These are phyloP conservation scores for Chenopodium formosanum DNA, from an alignment of 148 eudicot genomes.

Conservation along the genomic window DNA sequence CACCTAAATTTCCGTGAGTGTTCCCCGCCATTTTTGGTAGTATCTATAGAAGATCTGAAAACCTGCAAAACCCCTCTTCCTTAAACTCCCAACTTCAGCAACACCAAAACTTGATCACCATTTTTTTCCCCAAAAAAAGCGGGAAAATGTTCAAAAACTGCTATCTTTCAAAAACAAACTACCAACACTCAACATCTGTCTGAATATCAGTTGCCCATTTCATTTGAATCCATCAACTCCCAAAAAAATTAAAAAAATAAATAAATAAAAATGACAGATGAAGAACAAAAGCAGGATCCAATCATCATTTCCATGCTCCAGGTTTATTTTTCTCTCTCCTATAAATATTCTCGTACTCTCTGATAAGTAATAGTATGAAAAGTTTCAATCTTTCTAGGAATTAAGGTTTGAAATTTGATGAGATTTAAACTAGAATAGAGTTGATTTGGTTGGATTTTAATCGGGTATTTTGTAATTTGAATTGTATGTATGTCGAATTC, in stretches of 20 bases:
- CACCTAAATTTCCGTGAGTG: not conserved
- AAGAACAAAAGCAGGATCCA: slow-evolving; percentile 39
- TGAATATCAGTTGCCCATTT: slow-evolving; percentile 20
- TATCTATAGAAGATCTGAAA: not conserved
- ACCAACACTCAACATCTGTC: not conserved
- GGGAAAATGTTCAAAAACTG: not conserved
- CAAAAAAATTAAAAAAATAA: not conserved
- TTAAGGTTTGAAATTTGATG: slow-evolving; percentile 25
- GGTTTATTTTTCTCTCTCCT: slow-evolving; percentile 33
- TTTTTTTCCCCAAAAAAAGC: not conserved
- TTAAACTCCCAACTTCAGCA: not conserved
- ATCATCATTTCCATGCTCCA: slow-evolving; percentile 35
- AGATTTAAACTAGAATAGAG: not conserved
- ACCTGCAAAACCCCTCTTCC: not conserved
- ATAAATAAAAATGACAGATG: slow-evolving; percentile 27
- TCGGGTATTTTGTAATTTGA: slow-evolving; percentile 14
- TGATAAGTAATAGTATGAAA: not conserved
- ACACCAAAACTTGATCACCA: not conserved
- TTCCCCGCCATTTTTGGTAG: not conserved
- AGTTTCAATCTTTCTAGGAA: slow-evolving; percentile 4
- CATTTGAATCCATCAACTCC: not conserved
- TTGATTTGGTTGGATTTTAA: not conserved
- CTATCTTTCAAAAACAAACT: not conserved
- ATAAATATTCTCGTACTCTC: not conserved
- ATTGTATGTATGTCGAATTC: slow-evolving; percentile 38